phyloP scores from a whole-genome alignment of 768 basidiomycete species.

The Gymnopilus dilepis region DNA sequence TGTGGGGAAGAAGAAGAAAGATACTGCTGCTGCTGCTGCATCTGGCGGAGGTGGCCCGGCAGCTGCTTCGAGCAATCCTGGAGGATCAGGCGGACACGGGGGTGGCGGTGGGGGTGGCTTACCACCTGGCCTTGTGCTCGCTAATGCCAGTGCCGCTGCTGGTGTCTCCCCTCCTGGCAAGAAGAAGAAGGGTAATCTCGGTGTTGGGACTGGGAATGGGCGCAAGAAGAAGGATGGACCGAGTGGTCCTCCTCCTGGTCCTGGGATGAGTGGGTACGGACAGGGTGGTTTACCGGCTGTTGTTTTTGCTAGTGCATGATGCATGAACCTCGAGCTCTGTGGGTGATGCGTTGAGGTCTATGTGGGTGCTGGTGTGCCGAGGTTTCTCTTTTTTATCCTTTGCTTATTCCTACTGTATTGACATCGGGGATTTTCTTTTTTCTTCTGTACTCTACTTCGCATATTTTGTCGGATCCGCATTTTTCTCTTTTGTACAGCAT shows the following conservation, averaged over 20 bases:
- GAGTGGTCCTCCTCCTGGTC: constrained; percentile 6
- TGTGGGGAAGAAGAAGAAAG: constrained; percentile 65
- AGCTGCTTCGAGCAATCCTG: constrained; percentile 10
- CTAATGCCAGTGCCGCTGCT: constrained; percentile 16
- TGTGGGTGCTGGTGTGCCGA: not conserved
- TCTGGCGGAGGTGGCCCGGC: not conserved
- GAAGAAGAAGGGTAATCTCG: constrained; percentile 50
- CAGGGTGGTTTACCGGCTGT: constrained; percentile 31
- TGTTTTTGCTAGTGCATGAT: constrained; percentile 35
- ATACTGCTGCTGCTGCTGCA: not conserved
- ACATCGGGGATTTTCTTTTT: no score
- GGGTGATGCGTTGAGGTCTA: not conserved
- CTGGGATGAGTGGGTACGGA: constrained; percentile 14
- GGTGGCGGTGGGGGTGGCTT: not conserved
- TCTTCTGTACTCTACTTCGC: no score
- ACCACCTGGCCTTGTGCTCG: constrained; percentile 16
- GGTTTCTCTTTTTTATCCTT: no score
- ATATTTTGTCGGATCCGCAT: no score
- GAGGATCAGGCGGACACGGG: not conserved
- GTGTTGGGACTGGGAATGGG: constrained; percentile 50
- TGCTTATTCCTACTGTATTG: no score
- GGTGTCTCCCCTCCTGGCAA: constrained; percentile 33
- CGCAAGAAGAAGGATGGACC: constrained; percentile 48
- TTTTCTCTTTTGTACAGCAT: no score
- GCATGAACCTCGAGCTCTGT: not conserved